Base-by-base conservation (phyloP, 768 basidiomycete species). In the Termitomyces sp. region DNA sequence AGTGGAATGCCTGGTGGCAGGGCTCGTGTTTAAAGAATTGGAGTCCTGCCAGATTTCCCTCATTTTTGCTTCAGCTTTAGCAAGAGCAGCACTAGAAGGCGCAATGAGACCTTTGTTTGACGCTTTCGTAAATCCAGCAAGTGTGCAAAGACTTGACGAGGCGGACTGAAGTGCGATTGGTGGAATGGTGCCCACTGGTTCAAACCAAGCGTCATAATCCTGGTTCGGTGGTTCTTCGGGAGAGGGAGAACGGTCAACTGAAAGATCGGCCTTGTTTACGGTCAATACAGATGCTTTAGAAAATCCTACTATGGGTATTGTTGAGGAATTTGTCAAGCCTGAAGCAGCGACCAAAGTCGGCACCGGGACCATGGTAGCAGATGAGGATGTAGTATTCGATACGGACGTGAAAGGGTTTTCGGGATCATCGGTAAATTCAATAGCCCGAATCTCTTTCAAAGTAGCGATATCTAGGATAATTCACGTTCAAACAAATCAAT, bases 51-150 rank as follows among this genome's bases (percentile, higher is more conserved):
- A 84, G 25, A 73, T 70, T 27, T 66, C 68, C 27, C 69, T 71
- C 64, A 84, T 71, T 60, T 74, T 80, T 42, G 77, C 77, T 67
- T 78, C 69, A 1, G 86, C 86, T 61, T 76, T 77, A 8, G 75
- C 78, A 8, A 87, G 65, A 1, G 86, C 82, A 23, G 70, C 70
- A 32, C 70, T 73, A 5, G 85, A 86, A 1, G 86, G 86, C 14
- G 68, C 64, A 19, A 84, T 63, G 10, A 74, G 60, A n/a, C 71
- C 69, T 41, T 77, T 71, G 11, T 72, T 67, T 3, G 68, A 67
- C 11, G 74, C 71, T 46, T 63, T 71, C 56, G 61, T 64, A 50
- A 76, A 71, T 35, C 70, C 72, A 32, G 55, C 37, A n/a, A 49
- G 49, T 48, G 52, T 49, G 19, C 51, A 42, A 3, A 52, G 17